phyloP scores from a whole-genome alignment of 2,329 filamentous ascomycete species.

The Sarocladium oryzae region DNA sequence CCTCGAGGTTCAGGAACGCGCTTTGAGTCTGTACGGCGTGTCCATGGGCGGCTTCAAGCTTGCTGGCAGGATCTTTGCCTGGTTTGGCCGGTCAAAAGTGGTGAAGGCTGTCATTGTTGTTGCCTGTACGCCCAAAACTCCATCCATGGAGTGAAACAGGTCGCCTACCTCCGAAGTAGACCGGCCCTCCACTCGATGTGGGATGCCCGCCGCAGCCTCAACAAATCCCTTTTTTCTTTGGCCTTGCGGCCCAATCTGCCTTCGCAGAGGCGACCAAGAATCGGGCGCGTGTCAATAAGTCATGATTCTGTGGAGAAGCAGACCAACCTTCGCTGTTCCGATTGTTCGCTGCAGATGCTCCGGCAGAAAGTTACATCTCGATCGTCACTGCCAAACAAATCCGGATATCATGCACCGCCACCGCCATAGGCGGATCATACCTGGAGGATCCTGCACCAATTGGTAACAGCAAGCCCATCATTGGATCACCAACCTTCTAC shows the following conservation, averaged over 20 bases:
- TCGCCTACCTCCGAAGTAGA: too few relatives aligned
- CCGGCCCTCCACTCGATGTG: too few relatives aligned
- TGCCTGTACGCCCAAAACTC: slow-evolving; percentile 14
- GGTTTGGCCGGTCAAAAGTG: slow-evolving; percentile 28
- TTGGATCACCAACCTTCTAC: background rate
- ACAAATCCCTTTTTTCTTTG: too few relatives aligned
- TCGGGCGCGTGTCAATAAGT: too few relatives aligned
- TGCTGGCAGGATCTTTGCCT: slow-evolving; percentile 30
- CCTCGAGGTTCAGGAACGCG: slow-evolving; percentile 28
- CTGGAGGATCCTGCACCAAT: background rate
- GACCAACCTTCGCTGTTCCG: too few relatives aligned
- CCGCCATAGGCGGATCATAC: background rate
- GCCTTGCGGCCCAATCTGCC: too few relatives aligned
- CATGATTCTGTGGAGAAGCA: background rate
- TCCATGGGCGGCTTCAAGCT: slow-evolving; percentile 29
- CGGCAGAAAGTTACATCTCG: slow-evolving; percentile 1
- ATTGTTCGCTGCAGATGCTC: background rate
- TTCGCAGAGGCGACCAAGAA: too few relatives aligned
- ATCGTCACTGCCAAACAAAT: background rate
- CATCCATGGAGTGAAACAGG: too few relatives aligned
- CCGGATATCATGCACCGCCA: background rate
- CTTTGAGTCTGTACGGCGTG: slow-evolving; percentile 28
- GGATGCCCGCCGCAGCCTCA: too few relatives aligned
- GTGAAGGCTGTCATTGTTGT: slow-evolving; percentile 30
- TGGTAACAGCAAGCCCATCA: background rate